A percentile compares a stretch with the other conserved stretches of the same genome.
These are phyloP conservation scores for Scortechinia acanthostroma DNA, from an alignment of 2,329 filamentous ascomycete species.

Conservation along the genomic window DNA sequence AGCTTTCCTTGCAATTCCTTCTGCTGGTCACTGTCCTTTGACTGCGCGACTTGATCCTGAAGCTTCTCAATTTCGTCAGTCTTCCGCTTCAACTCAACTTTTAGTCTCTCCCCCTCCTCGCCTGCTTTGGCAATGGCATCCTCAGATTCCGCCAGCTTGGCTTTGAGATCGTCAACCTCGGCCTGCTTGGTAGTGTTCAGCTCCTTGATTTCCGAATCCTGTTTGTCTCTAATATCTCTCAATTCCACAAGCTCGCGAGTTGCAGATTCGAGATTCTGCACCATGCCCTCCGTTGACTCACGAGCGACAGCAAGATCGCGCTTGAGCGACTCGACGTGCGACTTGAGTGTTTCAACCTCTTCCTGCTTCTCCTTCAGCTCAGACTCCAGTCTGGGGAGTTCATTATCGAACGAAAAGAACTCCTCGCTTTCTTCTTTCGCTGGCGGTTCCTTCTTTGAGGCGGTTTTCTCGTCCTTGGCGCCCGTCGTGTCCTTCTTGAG, in stretches of 20 bases:
- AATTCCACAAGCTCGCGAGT: slow-evolving; percentile 52
- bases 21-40: slow-evolving; percentile 4
- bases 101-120: slow-evolving; percentile 25
- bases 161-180: slow-evolving; percentile 13
- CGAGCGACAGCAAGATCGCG: slow-evolving; percentile 65
- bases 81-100: slow-evolving; percentile 23
- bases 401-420: slow-evolving; percentile 87
- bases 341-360: slow-evolving; percentile 65
- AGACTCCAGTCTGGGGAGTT: slow-evolving; percentile 73
- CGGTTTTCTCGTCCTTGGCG: slow-evolving; percentile 8
- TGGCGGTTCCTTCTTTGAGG: slow-evolving; percentile 20
- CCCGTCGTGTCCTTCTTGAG: slow-evolving; percentile 7
- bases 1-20: background rate
- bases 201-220: slow-evolving; percentile 36
- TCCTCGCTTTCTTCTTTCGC: slow-evolving; percentile 45
- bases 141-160: slow-evolving; percentile 11
- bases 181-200: slow-evolving; percentile 19
- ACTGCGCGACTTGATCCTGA: slow-evolving; percentile 9
- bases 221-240: slow-evolving; percentile 26
- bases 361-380: slow-evolving; percentile 65
- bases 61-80: slow-evolving; percentile 23
- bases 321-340: slow-evolving; percentile 62
- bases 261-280: slow-evolving; percentile 59
- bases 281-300: slow-evolving; percentile 63
- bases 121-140: slow-evolving; percentile 1